phyloP scores from a whole-genome alignment of 768 basidiomycete species.

The Strobilomyces echinocephalus region DNA sequence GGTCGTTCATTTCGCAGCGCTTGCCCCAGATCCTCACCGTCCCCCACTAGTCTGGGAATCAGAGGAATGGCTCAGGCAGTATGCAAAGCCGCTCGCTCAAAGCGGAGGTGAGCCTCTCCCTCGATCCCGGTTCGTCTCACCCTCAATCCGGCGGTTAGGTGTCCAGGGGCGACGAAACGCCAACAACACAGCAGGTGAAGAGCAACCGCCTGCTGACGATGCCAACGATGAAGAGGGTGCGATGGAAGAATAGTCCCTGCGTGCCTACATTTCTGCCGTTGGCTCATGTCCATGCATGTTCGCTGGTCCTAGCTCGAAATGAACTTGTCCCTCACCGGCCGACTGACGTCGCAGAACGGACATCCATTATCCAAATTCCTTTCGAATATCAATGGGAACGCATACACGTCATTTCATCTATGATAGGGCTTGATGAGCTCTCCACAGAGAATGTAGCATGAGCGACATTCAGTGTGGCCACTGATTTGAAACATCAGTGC shows the following conservation, averaged over 20 bases:
- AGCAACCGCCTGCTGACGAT: slow-evolving; percentile 27
- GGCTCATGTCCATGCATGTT: neutral
- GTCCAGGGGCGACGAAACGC: slow-evolving; percentile 44
- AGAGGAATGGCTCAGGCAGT: slow-evolving; percentile 85
- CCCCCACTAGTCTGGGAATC: slow-evolving; percentile 80
- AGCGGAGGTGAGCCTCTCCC: slow-evolving; percentile 55
- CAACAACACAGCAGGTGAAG: slow-evolving; percentile 18
- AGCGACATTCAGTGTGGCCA: too few species aligned
- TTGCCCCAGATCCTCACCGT: slow-evolving; percentile 1
- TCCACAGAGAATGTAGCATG: too few species aligned
- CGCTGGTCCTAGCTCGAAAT: too few species aligned
- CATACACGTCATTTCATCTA: too few species aligned
- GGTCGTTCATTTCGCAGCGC: slow-evolving; percentile 25
- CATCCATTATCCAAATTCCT: too few species aligned
- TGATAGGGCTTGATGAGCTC: too few species aligned
- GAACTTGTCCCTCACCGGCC: too few species aligned
- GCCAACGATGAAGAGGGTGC: slow-evolving; percentile 38
- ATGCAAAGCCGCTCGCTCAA: slow-evolving; percentile 73
- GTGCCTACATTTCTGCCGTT: neutral
- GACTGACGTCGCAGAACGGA: too few species aligned
- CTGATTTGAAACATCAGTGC: too few species aligned
- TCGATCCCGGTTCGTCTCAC: neutral
- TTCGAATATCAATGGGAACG: too few species aligned
- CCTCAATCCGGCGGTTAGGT: slow-evolving; percentile 32
- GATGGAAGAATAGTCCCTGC: slow-evolving; percentile 60